Evolutionary conservation across 306 rosid genomes (phyloP).

Genomic region (Dalbergia cultrata): DNA sequence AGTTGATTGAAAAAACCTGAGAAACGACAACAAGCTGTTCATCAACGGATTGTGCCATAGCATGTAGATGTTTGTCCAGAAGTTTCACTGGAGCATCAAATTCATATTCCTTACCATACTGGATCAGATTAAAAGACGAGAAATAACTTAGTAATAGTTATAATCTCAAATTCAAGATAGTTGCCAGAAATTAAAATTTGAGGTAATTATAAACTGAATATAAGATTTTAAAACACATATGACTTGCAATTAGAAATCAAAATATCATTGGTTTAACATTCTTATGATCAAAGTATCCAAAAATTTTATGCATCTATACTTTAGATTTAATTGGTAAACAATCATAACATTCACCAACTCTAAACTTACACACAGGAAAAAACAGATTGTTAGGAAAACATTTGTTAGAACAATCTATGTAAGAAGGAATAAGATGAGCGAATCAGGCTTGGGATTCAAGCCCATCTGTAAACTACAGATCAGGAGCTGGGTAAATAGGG

Average conservation of each 20-base stretch:
- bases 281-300: neutral
- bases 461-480: too few species aligned
- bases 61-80: conserved; percentile 79
- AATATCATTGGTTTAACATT: conserved; percentile 17
- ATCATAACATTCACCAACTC: neutral
- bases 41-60: conserved; percentile 75
- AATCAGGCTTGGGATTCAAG: too few species aligned
- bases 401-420: too few species aligned
- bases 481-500: too few species aligned
- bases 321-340: conserved; percentile 8
- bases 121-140: conserved; percentile 36
- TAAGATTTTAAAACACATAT: neutral
- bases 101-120: conserved; percentile 91
- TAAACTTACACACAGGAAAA: neutral
- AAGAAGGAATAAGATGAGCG: too few species aligned
- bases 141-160: neutral
- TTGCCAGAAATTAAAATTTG: neutral
- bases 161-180: conserved; percentile 3
- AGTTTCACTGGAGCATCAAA: conserved; percentile 88
- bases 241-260: conserved; percentile 16
- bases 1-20: conserved; percentile 62
- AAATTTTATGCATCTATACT: neutral
- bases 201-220: neutral
- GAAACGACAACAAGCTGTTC: conserved; percentile 89
- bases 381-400: too few species aligned